Evolutionary conservation across 2,329 filamentous ascomycete species (phyloP), one percentile per base, ranked within the genome.

Genomic region (Mollisia scopiformis): DNA sequence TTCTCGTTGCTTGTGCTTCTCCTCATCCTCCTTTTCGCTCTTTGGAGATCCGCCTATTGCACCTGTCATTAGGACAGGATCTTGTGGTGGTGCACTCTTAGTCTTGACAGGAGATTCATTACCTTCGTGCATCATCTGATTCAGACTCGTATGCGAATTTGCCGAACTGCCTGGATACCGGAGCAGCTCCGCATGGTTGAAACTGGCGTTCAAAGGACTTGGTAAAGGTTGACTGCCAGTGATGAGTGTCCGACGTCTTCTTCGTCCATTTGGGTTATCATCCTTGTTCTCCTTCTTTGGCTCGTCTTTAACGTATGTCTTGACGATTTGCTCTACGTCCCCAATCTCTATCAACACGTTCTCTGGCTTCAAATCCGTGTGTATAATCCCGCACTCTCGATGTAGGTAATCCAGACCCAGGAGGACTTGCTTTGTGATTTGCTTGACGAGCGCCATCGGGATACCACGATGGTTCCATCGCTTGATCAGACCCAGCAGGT

Each of bases 271-370:
- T 67, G 93, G 86, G 73, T 96, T 93, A 74, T 93, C 93, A 74
- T 96, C 92, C 76, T 95, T 95, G 63, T 90, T 89, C 55, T 87
- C 84, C 69, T 85, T 80, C 64, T 77, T 75, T 19, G 70, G 65
- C 21, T 95, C 91, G 64, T 88, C 91, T 77, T 97, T 94, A 58
- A 99, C 94, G 66, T 96, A 94, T 62, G 91, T 93, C 78, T 97
- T 94, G 61, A 99, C 95, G 65, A 98, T 98, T 77, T 98, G 92
- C 80, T 99, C 95, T 53, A 99, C 95, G 71, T 99, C 95, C 68
- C 95, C 95, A 73, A 99, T 98, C 78, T 99, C 95, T 74, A 99
- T 98, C 67, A 99, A 82, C 31, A 99, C 95, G 73, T 99, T 99
- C 75, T 99, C 95, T 51, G 95, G 95, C 77, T 99, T 97, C 69